Conservation (phyloP, 2,329 filamentous ascomycete genomes). For the Xylariaceae sp. region DNA sequence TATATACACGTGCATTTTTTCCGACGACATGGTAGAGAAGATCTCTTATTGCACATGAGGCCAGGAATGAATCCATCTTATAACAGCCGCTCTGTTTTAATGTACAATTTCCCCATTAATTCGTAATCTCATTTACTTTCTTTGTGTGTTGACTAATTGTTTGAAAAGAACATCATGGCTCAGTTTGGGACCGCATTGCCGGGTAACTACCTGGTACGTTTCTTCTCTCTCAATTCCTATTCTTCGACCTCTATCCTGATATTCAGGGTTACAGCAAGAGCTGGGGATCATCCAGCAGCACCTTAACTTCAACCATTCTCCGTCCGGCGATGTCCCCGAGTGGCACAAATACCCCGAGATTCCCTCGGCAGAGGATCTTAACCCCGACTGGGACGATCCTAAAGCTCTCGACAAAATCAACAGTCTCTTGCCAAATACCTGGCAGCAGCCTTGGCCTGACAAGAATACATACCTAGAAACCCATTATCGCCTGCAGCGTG, state of each 20-base stretch:
- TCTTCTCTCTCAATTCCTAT: not conserved
- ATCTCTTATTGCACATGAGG: no score
- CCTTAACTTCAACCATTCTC: not conserved
- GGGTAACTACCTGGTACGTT: constrained; percentile 4
- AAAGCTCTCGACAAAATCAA: constrained; percentile 35
- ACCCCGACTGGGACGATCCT: constrained; percentile 40
- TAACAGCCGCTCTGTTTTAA: no score
- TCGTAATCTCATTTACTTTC: no score
- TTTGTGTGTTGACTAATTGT: no score
- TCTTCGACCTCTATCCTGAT: not conserved
- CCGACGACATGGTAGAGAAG: no score
- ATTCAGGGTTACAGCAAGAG: constrained; percentile 6
- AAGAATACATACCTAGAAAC: constrained; percentile 71
- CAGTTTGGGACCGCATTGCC: not conserved
- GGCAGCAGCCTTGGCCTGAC: constrained; percentile 62
- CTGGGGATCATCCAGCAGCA: constrained; percentile 17
- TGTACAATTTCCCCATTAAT: no score
- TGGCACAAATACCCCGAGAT: constrained; percentile 55
- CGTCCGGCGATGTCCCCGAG: not conserved
- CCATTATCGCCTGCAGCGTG: constrained; percentile 77
- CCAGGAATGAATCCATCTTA: no score
- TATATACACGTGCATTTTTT: no score
- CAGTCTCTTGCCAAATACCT: constrained; percentile 57
- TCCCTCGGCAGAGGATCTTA: constrained; percentile 59
- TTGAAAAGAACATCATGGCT: no score